Percentiles rank a stretch among this genome's conserved stretches.
These are phyloP conservation scores for Capsicum baccatum DNA, from an alignment of 257 asterid species.

Conservation along the genomic window DNA sequence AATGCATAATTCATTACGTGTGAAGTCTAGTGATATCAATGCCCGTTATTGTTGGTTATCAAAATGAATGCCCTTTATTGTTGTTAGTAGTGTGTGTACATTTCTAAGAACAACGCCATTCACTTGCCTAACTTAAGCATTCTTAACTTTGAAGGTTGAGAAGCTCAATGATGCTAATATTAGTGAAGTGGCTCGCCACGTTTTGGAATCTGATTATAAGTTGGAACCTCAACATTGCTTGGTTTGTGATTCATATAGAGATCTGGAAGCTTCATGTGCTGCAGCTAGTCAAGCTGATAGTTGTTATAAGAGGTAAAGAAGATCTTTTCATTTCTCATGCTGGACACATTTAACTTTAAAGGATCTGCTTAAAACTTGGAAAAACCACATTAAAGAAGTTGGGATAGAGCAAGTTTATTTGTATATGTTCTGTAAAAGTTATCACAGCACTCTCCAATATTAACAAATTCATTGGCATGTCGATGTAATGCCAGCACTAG, in stretches of 20 bases:
- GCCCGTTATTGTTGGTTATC: background rate
- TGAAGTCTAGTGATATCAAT: background rate
- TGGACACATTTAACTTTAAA: background rate
- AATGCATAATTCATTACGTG: background rate
- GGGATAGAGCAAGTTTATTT: slow-evolving; percentile 15
- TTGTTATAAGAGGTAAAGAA: slow-evolving; percentile 57
- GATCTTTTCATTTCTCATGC: slow-evolving; percentile 12
- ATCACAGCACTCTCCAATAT: background rate
- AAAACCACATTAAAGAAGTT: background rate
- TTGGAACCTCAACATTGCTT: slow-evolving; percentile 66
- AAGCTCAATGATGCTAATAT: slow-evolving; percentile 43
- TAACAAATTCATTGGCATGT: slow-evolving; percentile 1
- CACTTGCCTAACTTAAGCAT: background rate
- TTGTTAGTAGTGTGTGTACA: slow-evolving; percentile 6
- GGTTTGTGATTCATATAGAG: slow-evolving; percentile 61
- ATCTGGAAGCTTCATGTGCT: slow-evolving; percentile 61
- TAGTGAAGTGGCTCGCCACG: slow-evolving; percentile 43
- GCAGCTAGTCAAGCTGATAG: slow-evolving; percentile 52
- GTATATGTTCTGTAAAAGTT: background rate
- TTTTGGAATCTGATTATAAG: slow-evolving; percentile 44
- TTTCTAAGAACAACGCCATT: background rate
- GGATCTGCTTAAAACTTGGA: background rate
- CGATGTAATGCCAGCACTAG: background rate
- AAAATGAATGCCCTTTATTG: background rate
- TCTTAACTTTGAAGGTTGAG: slow-evolving; percentile 42